Evolutionary conservation across 305 asterid species (phyloP), one percentile per base, ranked within the genome.

Genomic region (Solanum hybrid): DNA sequence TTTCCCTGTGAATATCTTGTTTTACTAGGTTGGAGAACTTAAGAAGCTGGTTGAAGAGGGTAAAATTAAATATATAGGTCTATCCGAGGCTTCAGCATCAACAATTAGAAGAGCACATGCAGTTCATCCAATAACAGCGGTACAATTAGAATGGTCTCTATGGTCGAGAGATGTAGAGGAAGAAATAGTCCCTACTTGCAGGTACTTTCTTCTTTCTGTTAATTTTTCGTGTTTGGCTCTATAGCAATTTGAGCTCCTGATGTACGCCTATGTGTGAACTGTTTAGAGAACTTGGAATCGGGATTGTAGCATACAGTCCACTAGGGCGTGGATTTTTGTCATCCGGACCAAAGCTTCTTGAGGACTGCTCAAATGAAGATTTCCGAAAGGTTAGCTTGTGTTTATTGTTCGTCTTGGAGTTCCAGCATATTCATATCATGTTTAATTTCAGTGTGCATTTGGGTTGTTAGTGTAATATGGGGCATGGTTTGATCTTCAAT

Each of bases 21-120:
- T 82, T 40, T 13, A 82, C 87, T 40, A 96, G 98, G 89, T 95
- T 91, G 97, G 98, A 88, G 98, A 96, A 91, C 90, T 96, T 37
- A 96, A 95, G 93, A 95, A 94, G 90, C 92, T 95, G 24, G 97
- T 95, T 39, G 95, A 95, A 91, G 98, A 96, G 89, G 98, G 98
- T 91, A 96, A 96, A 90, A 89, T 96, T 28, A 96, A 94, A 89
- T 93, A 96, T 89, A 90, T 96, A 24, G 98, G 98, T 36, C 93
- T 96, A 51, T 95, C 98, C 0, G 98, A 95, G 92, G 97, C 98
- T n/a, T 91, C 93, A 61, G 95, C 95, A 91, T 91, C 97, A 18
- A 95, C 98, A 69, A 95, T 96, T 81, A 94, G 98, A 88, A 95
- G 99, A 93, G 99, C 99, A 73, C 98, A 96, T 81, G 96, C 95